Evolutionary conservation across 306 rosid species (phyloP), one percentile per base, ranked within the genome.

Genomic region (Aeschynomene evenia): DNA sequence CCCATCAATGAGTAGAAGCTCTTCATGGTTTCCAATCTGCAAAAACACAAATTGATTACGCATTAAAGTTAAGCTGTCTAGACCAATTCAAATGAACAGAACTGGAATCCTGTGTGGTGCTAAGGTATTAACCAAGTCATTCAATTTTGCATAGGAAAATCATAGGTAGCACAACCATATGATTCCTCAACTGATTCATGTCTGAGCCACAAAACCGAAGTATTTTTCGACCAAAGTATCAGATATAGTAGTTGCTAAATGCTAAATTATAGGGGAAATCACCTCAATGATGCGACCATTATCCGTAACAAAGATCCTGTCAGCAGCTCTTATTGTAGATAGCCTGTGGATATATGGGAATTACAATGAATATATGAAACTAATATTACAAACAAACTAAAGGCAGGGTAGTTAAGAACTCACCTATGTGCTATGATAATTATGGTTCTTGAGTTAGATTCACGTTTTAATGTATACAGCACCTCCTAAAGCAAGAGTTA

Each of bases 281-380:
- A 92, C 98, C 98, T 92, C 96, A 12, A 89, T 71, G 68, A 87
- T 76, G 70, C 67, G 80, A 72, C 98, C 98, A 19, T 57, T 69
- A 63, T 89, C 98, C 91, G 89, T 87, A 34, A 89, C 96, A 24
- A 92, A 80, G 64, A 92, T 87, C 58, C 85, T 70, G 74, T 92
- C 98, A 55, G 96, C 96, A 31, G 89, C 95, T 89, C 86, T 88
- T 55, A 87, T 74, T 5, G 98, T 87, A 63, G 98, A 92, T 56
- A 92, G 95, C 88, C 98, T 92, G 85, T 48, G 34, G 65, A 76
- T 45, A 40, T 9, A 58, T 5, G 19, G 53, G 24, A 50, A 28
- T 66, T 50, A 33, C 11, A 46, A 20, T 24, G 29, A n/a, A n/a
- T n/a, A n/a, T n/a, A n/a, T n/a, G n/a, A 36, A 60, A 61, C 48